Conservation (phyloP, 805 yeast genomes). For the Metschnikowia proteae region DNA sequence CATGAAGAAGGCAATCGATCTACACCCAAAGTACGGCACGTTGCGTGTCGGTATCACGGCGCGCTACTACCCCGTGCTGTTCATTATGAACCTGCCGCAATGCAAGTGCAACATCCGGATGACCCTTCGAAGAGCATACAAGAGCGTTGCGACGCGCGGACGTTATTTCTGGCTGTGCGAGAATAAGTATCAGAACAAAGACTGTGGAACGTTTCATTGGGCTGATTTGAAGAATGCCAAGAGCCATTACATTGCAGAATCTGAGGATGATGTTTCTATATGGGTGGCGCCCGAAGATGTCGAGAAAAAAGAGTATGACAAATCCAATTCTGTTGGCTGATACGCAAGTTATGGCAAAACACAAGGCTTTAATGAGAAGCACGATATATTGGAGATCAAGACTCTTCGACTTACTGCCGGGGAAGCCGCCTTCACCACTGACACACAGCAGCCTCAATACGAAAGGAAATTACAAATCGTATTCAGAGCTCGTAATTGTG, state of each 20-base stretch:
- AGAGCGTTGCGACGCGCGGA: constrained; percentile 45
- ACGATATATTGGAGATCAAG: too few relatives aligned
- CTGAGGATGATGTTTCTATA: constrained; percentile 31
- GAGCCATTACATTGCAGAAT: constrained; percentile 30
- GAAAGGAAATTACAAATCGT: too few relatives aligned
- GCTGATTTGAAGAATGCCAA: constrained; percentile 41
- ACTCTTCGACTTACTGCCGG: too few relatives aligned
- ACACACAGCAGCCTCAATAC: too few relatives aligned
- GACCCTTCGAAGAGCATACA: constrained; percentile 55
- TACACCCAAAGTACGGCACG: constrained; percentile 48
- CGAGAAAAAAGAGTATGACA: constrained; percentile 11
- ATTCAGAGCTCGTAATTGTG: too few relatives aligned
- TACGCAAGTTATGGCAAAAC: background rate
- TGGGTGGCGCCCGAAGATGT: constrained; percentile 48
- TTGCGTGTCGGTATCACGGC: constrained; percentile 63
- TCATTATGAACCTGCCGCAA: constrained; percentile 34
- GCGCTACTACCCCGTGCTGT: constrained; percentile 47
- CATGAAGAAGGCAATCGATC: constrained; percentile 33
- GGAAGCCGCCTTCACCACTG: too few relatives aligned
- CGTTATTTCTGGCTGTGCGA: constrained; percentile 68
- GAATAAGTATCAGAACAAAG: constrained; percentile 38
- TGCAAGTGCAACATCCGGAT: constrained; percentile 50
- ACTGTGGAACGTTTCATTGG: constrained; percentile 49
- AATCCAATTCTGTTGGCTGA: background rate
- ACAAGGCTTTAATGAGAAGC: too few relatives aligned